Evolutionary conservation across 2,329 filamentous ascomycete genomes (phyloP), one percentile per base, ranked within the genome.

Genomic region (Trichoderma asperellum): DNA sequence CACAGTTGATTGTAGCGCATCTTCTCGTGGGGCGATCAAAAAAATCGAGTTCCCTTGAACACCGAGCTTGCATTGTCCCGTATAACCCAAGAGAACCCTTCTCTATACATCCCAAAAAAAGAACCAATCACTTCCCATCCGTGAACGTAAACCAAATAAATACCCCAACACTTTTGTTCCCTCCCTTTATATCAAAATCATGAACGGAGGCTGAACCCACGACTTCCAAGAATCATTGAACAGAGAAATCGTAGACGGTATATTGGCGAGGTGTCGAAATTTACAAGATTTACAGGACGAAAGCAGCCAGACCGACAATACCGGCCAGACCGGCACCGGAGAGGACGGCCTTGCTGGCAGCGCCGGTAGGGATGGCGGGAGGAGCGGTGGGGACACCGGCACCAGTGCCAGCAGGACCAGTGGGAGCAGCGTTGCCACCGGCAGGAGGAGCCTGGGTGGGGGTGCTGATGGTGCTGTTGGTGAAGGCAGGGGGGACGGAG

Each of bases 271-370:
- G 74, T 74, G 76, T 75, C 75, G 74, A 76, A 73, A 75, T 68
- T 75, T 73, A 73, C 73, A 75, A 77, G 78, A 82, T 84, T 86
- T 88, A 89, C 82, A 88, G 83, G 77, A 84, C 77, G 79, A 86
- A 82, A 78, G 86, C 87, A 76, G 85, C 87, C 71, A 89, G 78
- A 77, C 85, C 88, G 78, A 89, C 81, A 74, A 89, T 78, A 83
- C 85, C 87, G 74, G 86, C 87, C 74, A 90, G 85, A 74, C 82
- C 86, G 71, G 85, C 88, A 72, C 86, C 87, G 53, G 87, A 88
- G 75, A 88, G 79, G 76, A 81, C 83, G 73, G 80, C 80, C 83
- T 86, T 87, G 83, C 81, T 85, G 72, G 86, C 87, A 80, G 83
- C 85, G 72, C 84, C 85, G 68, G 86, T 85, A 74, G 84, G 81